These are phyloP conservation scores for Podila epicladia DNA, from an alignment of 192 early-diverging fungal species.

Conservation along the genomic window DNA sequence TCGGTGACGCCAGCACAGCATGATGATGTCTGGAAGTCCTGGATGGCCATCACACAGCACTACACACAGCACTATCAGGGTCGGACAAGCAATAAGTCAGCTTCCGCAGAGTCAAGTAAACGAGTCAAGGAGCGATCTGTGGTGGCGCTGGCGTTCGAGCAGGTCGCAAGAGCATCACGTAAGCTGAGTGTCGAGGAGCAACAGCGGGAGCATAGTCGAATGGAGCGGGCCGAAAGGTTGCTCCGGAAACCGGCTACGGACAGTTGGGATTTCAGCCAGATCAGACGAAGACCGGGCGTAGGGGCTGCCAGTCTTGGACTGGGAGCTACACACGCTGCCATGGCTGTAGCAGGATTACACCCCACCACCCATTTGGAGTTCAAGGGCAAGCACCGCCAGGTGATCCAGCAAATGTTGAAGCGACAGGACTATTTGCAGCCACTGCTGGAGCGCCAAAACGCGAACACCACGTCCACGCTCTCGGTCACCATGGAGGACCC, in stretches of 20 bases:
- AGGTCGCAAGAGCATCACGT: constrained; percentile 23
- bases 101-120: neutral
- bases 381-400: constrained; percentile 2
- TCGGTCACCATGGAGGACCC: neutral
- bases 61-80: constrained; percentile 1
- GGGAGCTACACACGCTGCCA: neutral
- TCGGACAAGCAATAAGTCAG: neutral
- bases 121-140: constrained; percentile 7
- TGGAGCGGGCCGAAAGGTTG: neutral
- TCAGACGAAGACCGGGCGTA: neutral
- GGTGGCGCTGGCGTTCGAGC: constrained; percentile 29
- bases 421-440: constrained; percentile 16
- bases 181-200: neutral
- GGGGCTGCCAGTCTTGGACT: neutral
- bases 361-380: neutral
- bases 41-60: constrained; percentile 14
- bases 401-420: constrained; percentile 24
- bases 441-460: constrained; percentile 11
- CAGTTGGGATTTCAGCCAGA: constrained; percentile 25
- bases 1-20: neutral
- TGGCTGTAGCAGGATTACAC: neutral
- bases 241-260: neutral
- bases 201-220: neutral
- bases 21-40: constrained; percentile 25
- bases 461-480: neutral